Evolutionary conservation across 352 stramenopile genomes (phyloP), one percentile per base, ranked within the genome.

Genomic region (Phytophthora pinifolia): DNA sequence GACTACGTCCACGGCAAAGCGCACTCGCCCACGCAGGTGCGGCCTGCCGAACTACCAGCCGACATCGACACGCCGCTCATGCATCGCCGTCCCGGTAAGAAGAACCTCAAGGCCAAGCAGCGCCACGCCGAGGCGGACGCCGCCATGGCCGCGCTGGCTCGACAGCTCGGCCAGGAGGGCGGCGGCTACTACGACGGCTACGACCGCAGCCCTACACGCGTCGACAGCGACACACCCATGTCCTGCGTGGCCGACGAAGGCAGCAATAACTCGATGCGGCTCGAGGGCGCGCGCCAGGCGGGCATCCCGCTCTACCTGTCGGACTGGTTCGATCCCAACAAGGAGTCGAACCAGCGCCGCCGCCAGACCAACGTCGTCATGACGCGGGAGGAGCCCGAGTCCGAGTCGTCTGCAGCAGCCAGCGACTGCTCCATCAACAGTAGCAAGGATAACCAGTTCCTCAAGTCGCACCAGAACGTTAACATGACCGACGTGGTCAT

Each of bases 241-340:
- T 76, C 67, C 2, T 65, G 55, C 37, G 44, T 71, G 56, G 64
- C 62, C 8, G 46, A 68, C 15, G 54, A 74, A 44, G 70, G 63
- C 37, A 70, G 61, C 51, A 70, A 76, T 22, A 67, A 77, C 52
- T 80, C 70, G 30, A 76, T 80, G 60, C 55, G 54, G 41, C 74
- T 87, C 12, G 78, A 82, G 9, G 72, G 80, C 27, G 78, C 76
- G 13, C 62, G 68, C 7, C 59, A 82, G 42, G 81, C 78, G 9
- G 70, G 76, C 10, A 88, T 91, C 35, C 78, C 80, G 30, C 65
- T 76, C 10, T 90, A 86, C 54, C 59, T 89, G 32, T 76, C 74
- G 9, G 67, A 83, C 43, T 74, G 60, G 62, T 74, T 76, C 43
- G 65, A 67, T 15, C 65, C 55, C 22, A 70, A 68, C 38, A 69